phyloP scores from a whole-genome alignment of 208 protist species.

The Trypanosoma brucei region DNA sequence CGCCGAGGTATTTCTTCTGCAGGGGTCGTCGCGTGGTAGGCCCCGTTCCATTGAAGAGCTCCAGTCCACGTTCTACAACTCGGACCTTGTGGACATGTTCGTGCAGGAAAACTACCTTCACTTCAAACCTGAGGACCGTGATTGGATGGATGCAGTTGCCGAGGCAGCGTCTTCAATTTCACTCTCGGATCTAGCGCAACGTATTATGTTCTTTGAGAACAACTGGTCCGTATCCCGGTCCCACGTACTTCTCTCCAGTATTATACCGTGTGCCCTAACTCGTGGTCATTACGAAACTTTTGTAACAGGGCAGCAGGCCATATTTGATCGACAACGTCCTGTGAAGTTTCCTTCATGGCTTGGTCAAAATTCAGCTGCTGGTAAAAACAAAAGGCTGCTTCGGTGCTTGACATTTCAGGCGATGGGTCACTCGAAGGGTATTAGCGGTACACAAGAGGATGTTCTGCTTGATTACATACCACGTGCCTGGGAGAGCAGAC shows the following conservation, averaged over 20 bases:
- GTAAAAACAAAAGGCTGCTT: constrained; percentile 82
- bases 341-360: constrained; percentile 89
- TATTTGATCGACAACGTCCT: constrained; percentile 77
- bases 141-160: constrained; percentile 50
- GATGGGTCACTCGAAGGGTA: constrained; percentile 34
- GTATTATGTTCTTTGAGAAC: constrained; percentile 85
- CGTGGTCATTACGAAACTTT: constrained; percentile 87
- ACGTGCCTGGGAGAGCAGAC: constrained; percentile 51
- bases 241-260: constrained; percentile 68
- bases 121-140: constrained; percentile 56
- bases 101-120: constrained; percentile 95
- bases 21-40: constrained; percentile 55
- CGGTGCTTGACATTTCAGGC: constrained; percentile 68
- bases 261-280: constrained; percentile 74
- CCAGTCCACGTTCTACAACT: constrained; percentile 88
- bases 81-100: constrained; percentile 91
- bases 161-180: constrained; percentile 68
- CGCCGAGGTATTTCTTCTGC: constrained; percentile 80
- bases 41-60: constrained; percentile 67
- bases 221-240: constrained; percentile 84
- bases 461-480: constrained; percentile 85
- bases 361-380: constrained; percentile 82
- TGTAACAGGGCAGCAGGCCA: constrained; percentile 56
- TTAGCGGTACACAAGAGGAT: constrained; percentile 72
- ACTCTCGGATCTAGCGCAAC: constrained; percentile 57